Evolutionary conservation across 148 eudicot genomes (phyloP).

Genomic region (Polygonum maritimum): DNA sequence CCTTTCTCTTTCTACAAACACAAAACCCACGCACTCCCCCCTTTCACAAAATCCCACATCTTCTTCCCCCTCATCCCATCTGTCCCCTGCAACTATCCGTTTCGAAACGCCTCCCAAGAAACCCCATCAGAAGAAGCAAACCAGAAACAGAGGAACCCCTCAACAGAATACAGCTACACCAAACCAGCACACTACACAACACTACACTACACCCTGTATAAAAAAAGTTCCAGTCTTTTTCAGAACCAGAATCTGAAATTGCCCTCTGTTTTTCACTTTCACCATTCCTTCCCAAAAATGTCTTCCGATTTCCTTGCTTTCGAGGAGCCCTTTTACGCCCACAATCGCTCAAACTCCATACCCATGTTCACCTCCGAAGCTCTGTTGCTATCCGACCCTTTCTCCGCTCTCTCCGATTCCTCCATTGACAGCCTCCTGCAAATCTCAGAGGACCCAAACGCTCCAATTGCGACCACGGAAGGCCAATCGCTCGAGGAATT

Average conservation of each 20-base stretch:
- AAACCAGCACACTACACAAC: not conserved
- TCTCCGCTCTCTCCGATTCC: constrained; percentile 42
- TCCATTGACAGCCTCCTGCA: constrained; percentile 40
- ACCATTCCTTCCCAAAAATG: constrained; percentile 22
- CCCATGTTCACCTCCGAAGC: constrained; percentile 15
- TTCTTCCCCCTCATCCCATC: not conserved
- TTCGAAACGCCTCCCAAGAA: not conserved
- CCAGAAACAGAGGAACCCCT: not conserved
- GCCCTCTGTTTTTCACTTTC: not conserved
- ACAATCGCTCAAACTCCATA: not conserved
- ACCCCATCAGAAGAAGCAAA: not conserved
- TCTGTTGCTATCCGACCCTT: constrained; percentile 32
- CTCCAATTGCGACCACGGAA: constrained; percentile 23
- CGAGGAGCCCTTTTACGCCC: constrained; percentile 23
- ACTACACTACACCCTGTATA: not conserved
- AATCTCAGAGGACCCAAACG: constrained; percentile 21
- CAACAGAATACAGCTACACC: not conserved
- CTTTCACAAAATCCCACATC: not conserved
- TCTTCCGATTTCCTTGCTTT: constrained; percentile 58
- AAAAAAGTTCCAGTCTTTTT: not conserved
- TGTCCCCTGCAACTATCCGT: constrained; percentile 8
- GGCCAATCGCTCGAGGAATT: constrained; percentile 36
- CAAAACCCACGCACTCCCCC: not conserved
- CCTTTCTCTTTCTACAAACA: not conserved
- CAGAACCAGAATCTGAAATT: not conserved